Conservation (phyloP, 225 moss, liverwort and hornwort genomes). For the Physcomitrium patens region DNA sequence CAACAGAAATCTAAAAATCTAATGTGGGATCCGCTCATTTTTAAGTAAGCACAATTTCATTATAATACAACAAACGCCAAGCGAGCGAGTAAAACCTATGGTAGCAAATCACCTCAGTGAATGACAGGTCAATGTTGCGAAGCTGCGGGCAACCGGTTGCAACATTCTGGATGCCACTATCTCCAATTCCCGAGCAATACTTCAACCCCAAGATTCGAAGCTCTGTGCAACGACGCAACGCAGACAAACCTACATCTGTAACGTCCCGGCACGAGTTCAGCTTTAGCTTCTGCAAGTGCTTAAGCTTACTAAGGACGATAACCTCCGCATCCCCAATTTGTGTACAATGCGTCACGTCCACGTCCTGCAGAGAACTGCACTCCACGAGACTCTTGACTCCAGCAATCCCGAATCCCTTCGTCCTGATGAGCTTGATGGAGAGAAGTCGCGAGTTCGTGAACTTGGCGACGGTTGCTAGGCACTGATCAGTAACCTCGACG, state of each 20-base stretch:
- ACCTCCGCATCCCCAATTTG: constrained; percentile 46
- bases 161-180: constrained; percentile 59
- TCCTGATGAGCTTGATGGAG: constrained; percentile 43
- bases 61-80: background rate
- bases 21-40: constrained; percentile 8
- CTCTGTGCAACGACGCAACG: constrained; percentile 59
- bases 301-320: constrained; percentile 34
- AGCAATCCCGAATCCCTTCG: constrained; percentile 31
- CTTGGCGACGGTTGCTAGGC: constrained; percentile 33
- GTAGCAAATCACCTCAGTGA: constrained; percentile 59
- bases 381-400: constrained; percentile 38
- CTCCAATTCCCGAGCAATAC: constrained; percentile 68
- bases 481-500: constrained; percentile 45
- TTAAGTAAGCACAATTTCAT: background rate
- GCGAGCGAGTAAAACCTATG: background rate
- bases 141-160: constrained; percentile 59
- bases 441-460: constrained; percentile 34
- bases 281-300: constrained; percentile 53
- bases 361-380: constrained; percentile 37
- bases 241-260: constrained; percentile 62
- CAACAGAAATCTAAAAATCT: constrained; percentile 9
- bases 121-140: constrained; percentile 73
- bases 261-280: constrained; percentile 63
- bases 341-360: constrained; percentile 54
- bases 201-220: constrained; percentile 62